These are phyloP conservation scores for Aurantiochytrium sp. DNA, from an alignment of 108 stramenopile species.

Conservation along the genomic window DNA sequence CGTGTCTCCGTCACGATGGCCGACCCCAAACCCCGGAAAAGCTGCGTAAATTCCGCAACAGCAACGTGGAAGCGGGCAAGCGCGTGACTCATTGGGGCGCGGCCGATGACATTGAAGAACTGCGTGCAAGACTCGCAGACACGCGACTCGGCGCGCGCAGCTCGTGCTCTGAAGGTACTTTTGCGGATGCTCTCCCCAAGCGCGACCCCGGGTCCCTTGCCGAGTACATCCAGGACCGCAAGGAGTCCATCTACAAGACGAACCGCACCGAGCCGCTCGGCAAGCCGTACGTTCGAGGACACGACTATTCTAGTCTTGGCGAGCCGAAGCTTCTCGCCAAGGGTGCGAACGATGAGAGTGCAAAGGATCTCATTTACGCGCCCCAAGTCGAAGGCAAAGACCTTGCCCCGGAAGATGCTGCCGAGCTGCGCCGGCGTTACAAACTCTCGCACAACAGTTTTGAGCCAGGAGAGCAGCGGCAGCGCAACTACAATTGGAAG, in stretches of 20 bases:
- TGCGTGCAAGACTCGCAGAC: not conserved
- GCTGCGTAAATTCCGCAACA: not conserved
- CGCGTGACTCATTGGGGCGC: not conserved
- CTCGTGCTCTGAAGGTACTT: not conserved
- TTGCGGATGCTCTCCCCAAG: not conserved
- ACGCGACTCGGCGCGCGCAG: not conserved
- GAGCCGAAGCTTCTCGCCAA: conserved; percentile 8
- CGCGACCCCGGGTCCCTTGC: not conserved
- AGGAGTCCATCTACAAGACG: conserved; percentile 39
- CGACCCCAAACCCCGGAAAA: not conserved
- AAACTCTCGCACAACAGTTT: conserved; percentile 32
- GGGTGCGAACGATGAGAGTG: conserved; percentile 6
- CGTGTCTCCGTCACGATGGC: not conserved
- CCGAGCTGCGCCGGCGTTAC: conserved; percentile 18
- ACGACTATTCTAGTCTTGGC: conserved; percentile 40
- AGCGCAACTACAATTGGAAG: conserved; percentile 57
- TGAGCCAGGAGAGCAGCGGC: conserved; percentile 55
- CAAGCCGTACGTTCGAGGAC: conserved; percentile 40
- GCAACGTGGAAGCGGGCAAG: not conserved
- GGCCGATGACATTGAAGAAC: not conserved
- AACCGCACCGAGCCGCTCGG: conserved; percentile 50
- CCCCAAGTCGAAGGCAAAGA: conserved; percentile 6
- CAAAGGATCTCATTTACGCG: conserved; percentile 55
- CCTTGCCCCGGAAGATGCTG: not conserved
- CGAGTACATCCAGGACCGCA: not conserved